Evolutionary conservation across 2,329 filamentous ascomycete species (phyloP), one percentile per base, ranked within the genome.

Genomic region (Cercospora janseana): DNA sequence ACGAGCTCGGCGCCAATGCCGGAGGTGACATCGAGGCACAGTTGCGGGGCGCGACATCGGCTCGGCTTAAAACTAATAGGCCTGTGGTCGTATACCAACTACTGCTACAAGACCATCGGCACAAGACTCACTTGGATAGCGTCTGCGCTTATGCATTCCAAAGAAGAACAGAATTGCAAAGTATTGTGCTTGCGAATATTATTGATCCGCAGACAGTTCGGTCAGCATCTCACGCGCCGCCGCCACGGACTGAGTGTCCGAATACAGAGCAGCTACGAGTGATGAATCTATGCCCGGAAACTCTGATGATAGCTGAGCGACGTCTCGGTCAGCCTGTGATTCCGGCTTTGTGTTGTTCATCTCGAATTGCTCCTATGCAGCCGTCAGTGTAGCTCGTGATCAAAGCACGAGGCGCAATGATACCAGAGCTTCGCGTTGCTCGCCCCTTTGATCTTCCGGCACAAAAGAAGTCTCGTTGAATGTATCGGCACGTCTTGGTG

Each of bases 191-290:
- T n/a, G 8, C 15, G 31, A 18, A 21, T 20, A 26, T 28, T 38
- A 27, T 18, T 38, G 44, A 37, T 21, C 38, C 12, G 44, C 44
- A 15, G 55, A 58, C 58, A 75, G 56, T 58, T 72, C 72, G 32
- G 65, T 61, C 51, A 75, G 58, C 70, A 72, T 72, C 63, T 75
- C 72, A 55, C 71, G 65, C 50, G 70, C 71, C n/a, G 66, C 71
- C 15, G 66, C 66, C 56, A 73, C 47, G 54, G 63, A 67, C 60
- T 71, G 66, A 20, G 64, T 66, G 55, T 75, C 72, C 5, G 66
- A 64, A 53, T 74, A 75, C 34, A 75, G 66, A n/a, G 72, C 72
- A 8, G 72, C 72, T 53, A 75, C 70, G 58, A 75, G 53, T 49
- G 65, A 70, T 2, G 69, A 66, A 58, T 75, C 72, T n/a, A 74